A percentile compares a stretch with the other conserved stretches of the same genome.
These are phyloP conservation scores for Syzygium malaccense DNA, from an alignment of 441 rosid genomes.

Conservation along the genomic window DNA sequence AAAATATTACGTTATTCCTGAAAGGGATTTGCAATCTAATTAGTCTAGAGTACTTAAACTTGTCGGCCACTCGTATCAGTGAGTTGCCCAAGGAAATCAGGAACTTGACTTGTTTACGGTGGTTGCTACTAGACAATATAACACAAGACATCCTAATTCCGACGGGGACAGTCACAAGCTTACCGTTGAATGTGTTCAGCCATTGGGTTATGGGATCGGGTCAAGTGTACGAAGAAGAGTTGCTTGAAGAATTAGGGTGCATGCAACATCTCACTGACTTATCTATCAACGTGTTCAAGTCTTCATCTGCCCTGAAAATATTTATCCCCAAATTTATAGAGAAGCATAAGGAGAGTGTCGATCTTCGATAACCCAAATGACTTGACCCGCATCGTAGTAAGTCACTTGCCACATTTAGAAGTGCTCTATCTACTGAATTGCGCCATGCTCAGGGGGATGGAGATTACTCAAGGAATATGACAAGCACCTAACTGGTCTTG, in stretches of 20 bases:
- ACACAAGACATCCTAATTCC: accelerated
- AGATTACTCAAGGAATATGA: neutral
- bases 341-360: accelerated
- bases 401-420: neutral
- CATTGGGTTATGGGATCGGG: accelerated
- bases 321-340: neutral
- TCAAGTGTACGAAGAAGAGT: neutral
- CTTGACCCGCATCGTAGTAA: neutral
- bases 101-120: neutral
- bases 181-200: neutral
- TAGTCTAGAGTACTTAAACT: too few species aligned
- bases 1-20: accelerated
- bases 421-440: accelerated
- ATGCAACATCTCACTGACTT: accelerated
- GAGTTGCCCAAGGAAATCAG: neutral
- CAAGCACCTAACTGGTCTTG: neutral
- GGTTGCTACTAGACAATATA: neutral
- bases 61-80: accelerated
- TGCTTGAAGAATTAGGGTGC: neutral
- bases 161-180: neutral
- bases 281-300: accelerated
- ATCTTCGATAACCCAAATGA: accelerated
- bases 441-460: accelerated
- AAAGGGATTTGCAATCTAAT: neutral
- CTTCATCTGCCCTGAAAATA: neutral